These are phyloP conservation scores for Hippophae gyantsensis DNA, from an alignment of 306 rosid species.

Conservation along the genomic window DNA sequence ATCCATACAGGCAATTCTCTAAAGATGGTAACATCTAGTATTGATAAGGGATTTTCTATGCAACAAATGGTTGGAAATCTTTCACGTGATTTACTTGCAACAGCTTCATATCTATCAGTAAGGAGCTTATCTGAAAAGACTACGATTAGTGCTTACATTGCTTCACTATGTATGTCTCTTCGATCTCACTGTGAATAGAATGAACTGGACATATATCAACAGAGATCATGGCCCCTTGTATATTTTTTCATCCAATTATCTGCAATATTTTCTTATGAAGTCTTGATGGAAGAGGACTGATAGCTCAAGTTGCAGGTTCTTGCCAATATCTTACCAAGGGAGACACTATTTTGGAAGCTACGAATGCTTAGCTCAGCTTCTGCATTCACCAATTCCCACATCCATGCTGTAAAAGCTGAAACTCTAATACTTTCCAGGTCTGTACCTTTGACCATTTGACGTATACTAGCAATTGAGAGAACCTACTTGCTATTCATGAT, in stretches of 20 bases:
- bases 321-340: constrained; percentile 61
- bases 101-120: constrained; percentile 61
- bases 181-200: not conserved
- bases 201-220: too few species aligned
- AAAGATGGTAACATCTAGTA: constrained; percentile 32
- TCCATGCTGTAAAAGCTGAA: constrained; percentile 72
- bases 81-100: constrained; percentile 39
- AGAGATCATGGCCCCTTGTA: too few species aligned
- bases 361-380: constrained; percentile 72
- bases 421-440: constrained; percentile 76
- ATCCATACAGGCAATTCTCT: constrained; percentile 39
- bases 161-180: not conserved
- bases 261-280: constrained; percentile 15
- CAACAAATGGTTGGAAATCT: constrained; percentile 40
- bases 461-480: constrained; percentile 1
- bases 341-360: constrained; percentile 74
- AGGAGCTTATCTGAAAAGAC: constrained; percentile 24
- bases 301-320: constrained; percentile 52
- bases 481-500: not conserved
- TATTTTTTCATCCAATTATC: constrained; percentile 1
- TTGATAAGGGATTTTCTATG: constrained; percentile 48
- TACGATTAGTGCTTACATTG: not conserved
- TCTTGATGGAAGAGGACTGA: constrained; percentile 18
- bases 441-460: constrained; percentile 9
- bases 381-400: constrained; percentile 52